Percentiles rank a stretch among this genome's conserved stretches.
phyloP scores from a whole-genome alignment of 2,329 filamentous ascomycete species.

The Pezicula radicicola region DNA sequence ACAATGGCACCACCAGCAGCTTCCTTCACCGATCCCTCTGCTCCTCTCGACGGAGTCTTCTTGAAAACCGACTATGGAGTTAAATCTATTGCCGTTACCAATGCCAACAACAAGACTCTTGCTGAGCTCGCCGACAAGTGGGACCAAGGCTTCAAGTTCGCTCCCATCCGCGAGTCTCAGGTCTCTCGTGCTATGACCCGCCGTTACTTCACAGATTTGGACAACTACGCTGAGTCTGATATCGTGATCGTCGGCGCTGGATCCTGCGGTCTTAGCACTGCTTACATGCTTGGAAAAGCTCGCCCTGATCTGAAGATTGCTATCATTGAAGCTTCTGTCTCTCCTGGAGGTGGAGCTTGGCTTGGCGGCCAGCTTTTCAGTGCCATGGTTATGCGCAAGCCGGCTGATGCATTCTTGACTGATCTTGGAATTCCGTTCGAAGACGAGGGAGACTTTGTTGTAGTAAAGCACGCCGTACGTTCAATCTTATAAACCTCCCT shows the following conservation, averaged over 20 bases:
- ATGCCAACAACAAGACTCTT: conserved; percentile 38
- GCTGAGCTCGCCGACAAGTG: conserved; percentile 72
- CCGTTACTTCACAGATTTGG: conserved; percentile 88
- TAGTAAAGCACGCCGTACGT: conserved; percentile 80
- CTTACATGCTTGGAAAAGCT: conserved; percentile 78
- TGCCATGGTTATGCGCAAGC: conserved; percentile 94
- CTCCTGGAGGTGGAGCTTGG: conserved; percentile 87
- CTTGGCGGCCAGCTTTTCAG: conserved; percentile 92
- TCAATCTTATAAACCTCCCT: too few species aligned
- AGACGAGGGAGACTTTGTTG: conserved; percentile 83
- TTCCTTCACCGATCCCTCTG: conserved; percentile 45
- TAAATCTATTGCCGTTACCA: conserved; percentile 44
- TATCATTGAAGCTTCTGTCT: conserved; percentile 83
- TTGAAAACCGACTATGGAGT: conserved; percentile 42
- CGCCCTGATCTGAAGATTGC: conserved; percentile 90
- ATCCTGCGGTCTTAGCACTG: conserved; percentile 80
- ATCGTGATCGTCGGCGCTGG: conserved; percentile 91
- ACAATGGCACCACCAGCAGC: conserved; percentile 80
- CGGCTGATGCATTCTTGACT: conserved; percentile 78
- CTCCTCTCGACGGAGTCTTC: conserved; percentile 29
- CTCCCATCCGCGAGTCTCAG: conserved; percentile 85
- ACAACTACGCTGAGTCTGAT: conserved; percentile 87
- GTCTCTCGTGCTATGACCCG: conserved; percentile 92
- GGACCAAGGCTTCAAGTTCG: conserved; percentile 71
- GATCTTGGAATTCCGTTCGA: conserved; percentile 84